Conservation (phyloP, 108 stramenopile genomes). For the Cyclostephanos invisitatus region DNA sequence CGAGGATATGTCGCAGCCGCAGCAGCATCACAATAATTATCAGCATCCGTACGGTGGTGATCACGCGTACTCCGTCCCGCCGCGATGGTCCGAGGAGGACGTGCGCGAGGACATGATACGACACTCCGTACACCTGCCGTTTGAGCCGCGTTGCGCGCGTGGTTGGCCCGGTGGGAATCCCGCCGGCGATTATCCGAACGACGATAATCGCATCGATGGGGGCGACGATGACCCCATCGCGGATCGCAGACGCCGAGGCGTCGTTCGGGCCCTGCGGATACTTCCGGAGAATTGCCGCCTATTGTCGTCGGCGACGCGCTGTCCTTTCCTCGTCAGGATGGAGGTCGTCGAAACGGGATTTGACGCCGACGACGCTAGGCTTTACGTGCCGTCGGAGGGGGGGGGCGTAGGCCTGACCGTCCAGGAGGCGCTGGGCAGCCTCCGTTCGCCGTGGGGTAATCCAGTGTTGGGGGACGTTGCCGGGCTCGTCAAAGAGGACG, state of each 20-base stretch:
- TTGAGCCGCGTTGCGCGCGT: constrained; percentile 59
- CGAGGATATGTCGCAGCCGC: constrained; percentile 23
- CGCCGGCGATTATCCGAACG: neutral
- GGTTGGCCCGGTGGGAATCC: constrained; percentile 61
- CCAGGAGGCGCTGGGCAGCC: constrained; percentile 67
- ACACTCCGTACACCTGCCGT: constrained; percentile 81
- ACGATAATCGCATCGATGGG: constrained; percentile 1
- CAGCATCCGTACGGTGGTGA: constrained; percentile 23
- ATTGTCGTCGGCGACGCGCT: constrained; percentile 77
- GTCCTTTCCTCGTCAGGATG: constrained; percentile 79
- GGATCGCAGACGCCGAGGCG: constrained; percentile 49
- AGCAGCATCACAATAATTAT: neutral
- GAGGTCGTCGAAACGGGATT: constrained; percentile 83
- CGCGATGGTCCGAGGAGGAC: constrained; percentile 46
- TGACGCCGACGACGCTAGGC: constrained; percentile 79
- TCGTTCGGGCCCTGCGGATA: constrained; percentile 77
- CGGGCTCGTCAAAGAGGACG: constrained; percentile 3
- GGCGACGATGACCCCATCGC: constrained; percentile 26
- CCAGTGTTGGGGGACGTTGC: constrained; percentile 11
- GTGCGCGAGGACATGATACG: constrained; percentile 66
- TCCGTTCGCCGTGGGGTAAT: constrained; percentile 15
- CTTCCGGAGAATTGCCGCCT: constrained; percentile 65
- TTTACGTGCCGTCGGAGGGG: constrained; percentile 54
- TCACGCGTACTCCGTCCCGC: constrained; percentile 46
- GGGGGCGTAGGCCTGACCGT: constrained; percentile 71